phyloP scores from a whole-genome alignment of 768 basidiomycete species.

The Tricholoma matsutake region DNA sequence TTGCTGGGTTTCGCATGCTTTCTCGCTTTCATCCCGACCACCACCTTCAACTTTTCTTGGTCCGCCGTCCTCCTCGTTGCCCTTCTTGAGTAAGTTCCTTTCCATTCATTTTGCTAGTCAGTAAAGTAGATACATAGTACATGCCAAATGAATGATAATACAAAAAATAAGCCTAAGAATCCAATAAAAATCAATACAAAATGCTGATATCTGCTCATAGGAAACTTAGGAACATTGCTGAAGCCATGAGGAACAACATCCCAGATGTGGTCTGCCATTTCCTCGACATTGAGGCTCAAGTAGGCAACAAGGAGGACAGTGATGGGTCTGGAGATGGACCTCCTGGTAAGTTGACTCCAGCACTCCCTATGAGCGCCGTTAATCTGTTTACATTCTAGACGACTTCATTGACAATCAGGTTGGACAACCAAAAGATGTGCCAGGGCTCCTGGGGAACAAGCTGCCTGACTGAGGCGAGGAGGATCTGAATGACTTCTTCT shows the following conservation, averaged over 20 bases:
- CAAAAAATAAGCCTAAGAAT: not conserved
- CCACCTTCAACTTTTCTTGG: not conserved
- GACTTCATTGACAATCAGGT: slow-evolving; percentile 8
- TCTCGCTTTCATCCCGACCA: not conserved
- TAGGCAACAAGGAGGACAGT: not conserved
- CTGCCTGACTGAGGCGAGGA: not conserved
- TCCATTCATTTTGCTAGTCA: no score
- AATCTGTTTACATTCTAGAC: not conserved
- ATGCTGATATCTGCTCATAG: slow-evolving; percentile 1
- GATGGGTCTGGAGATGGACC: not conserved
- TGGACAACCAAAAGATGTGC: no score
- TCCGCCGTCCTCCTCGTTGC: not conserved
- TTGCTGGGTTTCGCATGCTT: not conserved
- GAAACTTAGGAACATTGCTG: not conserved
- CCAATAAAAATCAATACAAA: not conserved
- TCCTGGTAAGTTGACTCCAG: slow-evolving; percentile 1
- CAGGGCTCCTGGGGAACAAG: no score
- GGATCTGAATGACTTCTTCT: not conserved
- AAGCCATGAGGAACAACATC: slow-evolving; percentile 2
- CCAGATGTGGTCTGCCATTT: not conserved
- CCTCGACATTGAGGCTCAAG: slow-evolving; percentile 3
- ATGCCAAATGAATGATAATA: not conserved
- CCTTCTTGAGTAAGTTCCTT: no score
- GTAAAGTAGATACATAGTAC: no score
- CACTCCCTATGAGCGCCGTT: not conserved